Evolutionary conservation across 495 filamentous ascomycete genomes (phyloP), one percentile per base, ranked within the genome.

Genomic region (Lasiosphaeriaceae sp.): DNA sequence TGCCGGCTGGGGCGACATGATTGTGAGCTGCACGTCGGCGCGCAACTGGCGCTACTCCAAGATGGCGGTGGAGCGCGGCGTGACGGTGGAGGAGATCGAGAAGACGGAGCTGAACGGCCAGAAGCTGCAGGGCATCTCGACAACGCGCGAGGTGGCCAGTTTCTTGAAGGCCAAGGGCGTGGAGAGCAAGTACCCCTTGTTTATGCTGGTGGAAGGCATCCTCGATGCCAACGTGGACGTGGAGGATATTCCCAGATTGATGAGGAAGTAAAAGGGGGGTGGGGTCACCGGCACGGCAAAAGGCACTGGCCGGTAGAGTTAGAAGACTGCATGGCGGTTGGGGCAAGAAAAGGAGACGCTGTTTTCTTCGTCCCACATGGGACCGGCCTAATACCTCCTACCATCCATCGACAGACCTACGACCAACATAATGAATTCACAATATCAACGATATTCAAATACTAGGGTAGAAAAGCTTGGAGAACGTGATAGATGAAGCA

Each of bases 21-120:
- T 97, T 64, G 97, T 96, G 17, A 90, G 86, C 60, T 97, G 92
- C 74, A 86, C 83, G 57, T 88, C 90, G 39, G 95, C 95, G 23
- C 82, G 95, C 23, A 99, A 99, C 71, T 94, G 90, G 80, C 84
- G 90, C 49, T 97, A 92, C 68, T 94, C 95, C 34, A 95, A 88
- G 82, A 83, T 92, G 75, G 87, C 87, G 14, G 82, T 96, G 26
- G 82, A 94, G 81, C 81, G 86, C 61, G 86, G 86, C 37, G 80
- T 90, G 55, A 80, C 83, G 39, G 88, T 99, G 45, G 85, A 87
- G 56, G 90, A 97, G 75, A 81, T 99, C 55, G 95, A 97, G 81
- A 79, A 82, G 67, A 79, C 80, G 41, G 92, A 96, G 72, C 78
- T 99, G 58, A 99, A 99, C 69, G 95, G 95, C 31, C 95, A 99